Evolutionary conservation across 2,329 filamentous ascomycete genomes (phyloP).

Genomic region (Scedosporium boydii): DNA sequence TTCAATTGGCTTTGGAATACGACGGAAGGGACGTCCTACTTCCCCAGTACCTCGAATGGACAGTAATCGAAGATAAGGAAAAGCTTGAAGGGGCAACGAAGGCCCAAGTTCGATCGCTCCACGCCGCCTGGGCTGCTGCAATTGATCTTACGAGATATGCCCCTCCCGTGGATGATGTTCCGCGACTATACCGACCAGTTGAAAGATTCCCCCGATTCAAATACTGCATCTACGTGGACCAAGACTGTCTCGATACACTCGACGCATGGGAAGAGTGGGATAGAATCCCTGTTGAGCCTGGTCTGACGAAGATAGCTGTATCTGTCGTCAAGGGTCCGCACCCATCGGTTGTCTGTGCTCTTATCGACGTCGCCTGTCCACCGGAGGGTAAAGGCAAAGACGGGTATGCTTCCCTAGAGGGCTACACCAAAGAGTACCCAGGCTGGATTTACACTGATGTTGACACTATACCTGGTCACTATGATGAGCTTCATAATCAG

Average conservation of each 20-base stretch:
- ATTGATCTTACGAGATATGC: neutral
- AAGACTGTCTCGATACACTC: slow-evolving; percentile 1
- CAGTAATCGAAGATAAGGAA: slow-evolving; percentile 1
- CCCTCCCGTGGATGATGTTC: neutral
- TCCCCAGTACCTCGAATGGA: slow-evolving; percentile 1
- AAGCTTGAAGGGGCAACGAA: neutral
- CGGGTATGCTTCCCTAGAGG: neutral
- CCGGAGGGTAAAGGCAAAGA: neutral
- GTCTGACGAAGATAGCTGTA: neutral
- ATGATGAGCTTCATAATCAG: neutral
- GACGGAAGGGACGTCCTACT: neutral
- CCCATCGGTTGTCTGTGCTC: neutral
- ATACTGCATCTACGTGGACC: slow-evolving; percentile 4
- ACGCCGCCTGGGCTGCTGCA: neutral
- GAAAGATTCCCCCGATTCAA: neutral
- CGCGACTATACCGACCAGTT: neutral
- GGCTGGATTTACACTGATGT: slow-evolving; percentile 9
- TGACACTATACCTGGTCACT: slow-evolving; percentile 9
- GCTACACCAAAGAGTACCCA: neutral
- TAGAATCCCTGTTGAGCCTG: neutral
- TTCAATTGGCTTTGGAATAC: neutral
- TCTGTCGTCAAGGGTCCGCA: neutral
- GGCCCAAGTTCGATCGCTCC: neutral
- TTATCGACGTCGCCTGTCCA: neutral
- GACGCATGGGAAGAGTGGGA: neutral